Percentiles rank a stretch among this genome's conserved stretches.
Conservation (phyloP, 768 basidiomycete species). For the Russula sp. region DNA sequence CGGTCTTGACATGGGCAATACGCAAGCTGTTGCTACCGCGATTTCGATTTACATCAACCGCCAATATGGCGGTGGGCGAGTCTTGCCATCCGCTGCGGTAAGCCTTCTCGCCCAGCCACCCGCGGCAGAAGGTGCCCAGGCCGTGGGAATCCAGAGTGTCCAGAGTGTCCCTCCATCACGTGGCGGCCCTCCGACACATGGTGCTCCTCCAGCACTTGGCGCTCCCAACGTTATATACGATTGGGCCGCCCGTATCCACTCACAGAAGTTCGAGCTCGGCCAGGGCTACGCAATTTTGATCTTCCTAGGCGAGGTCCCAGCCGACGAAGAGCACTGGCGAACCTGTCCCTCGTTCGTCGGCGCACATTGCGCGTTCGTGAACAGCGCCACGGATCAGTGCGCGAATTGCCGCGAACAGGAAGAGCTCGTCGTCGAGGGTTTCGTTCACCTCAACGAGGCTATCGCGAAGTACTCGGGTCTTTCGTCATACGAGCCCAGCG, state of each 20-base stretch:
- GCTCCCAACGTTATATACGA: slow-evolving; percentile 32
- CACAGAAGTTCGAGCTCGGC: slow-evolving; percentile 46
- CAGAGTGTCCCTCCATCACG: background rate
- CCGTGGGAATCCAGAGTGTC: background rate
- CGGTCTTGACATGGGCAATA: slow-evolving; percentile 37
- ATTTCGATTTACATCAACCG: slow-evolving; percentile 39
- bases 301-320: slow-evolving; percentile 47
- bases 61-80: slow-evolving; percentile 37
- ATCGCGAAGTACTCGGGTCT: slow-evolving; percentile 35
- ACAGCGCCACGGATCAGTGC: slow-evolving; percentile 38
- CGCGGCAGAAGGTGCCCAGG: background rate
- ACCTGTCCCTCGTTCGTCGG: slow-evolving; percentile 42
- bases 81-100: slow-evolving; percentile 2
- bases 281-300: slow-evolving; percentile 46
- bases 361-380: slow-evolving; percentile 46
- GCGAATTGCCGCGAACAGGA: slow-evolving; percentile 41
- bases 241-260: slow-evolving; percentile 45
- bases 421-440: slow-evolving; percentile 41
- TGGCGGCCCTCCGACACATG: background rate
- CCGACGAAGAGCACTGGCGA: slow-evolving; percentile 41
- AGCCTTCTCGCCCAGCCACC: slow-evolving; percentile 25
- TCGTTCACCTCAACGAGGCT: slow-evolving; percentile 44
- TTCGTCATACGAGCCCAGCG: slow-evolving; percentile 39
- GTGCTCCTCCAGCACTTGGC: background rate
- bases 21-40: slow-evolving; percentile 34